Conservation (phyloP, 2,329 filamentous ascomycete species). For the Leptographium lundbergii region DNA sequence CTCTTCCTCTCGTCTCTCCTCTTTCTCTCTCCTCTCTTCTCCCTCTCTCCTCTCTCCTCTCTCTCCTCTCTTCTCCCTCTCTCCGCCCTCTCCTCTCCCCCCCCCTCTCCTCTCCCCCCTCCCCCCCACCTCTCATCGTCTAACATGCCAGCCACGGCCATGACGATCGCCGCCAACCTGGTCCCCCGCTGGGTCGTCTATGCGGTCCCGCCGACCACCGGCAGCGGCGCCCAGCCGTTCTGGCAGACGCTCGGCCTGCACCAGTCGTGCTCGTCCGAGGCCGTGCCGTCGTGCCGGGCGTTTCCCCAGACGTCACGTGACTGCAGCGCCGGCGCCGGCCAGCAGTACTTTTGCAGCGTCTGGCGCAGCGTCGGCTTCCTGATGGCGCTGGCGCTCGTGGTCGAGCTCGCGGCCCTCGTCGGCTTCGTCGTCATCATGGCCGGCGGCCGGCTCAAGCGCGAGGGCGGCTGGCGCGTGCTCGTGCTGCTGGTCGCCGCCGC, state of each 20-base stretch:
- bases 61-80: neutral
- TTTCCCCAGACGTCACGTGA: constrained; percentile 55
- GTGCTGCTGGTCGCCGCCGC: constrained; percentile 52
- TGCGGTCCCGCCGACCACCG: constrained; percentile 28
- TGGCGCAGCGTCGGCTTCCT: constrained; percentile 84
- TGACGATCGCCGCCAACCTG: constrained; percentile 58
- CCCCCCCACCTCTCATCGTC: neutral
- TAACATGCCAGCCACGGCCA: constrained; percentile 44
- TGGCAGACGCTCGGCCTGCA: constrained; percentile 65
- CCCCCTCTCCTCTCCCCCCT: neutral
- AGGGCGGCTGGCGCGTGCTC: constrained; percentile 71
- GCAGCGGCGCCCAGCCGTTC: constrained; percentile 31
- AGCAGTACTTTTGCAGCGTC: constrained; percentile 67
- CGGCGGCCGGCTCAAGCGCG: constrained; percentile 68
- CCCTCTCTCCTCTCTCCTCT: neutral
- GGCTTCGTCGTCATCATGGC: constrained; percentile 64
- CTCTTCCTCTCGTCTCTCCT: neutral
- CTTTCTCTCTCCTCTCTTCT: neutral
- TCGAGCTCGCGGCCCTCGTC: constrained; percentile 70
- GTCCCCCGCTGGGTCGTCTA: constrained; percentile 62
- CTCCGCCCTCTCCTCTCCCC: neutral
- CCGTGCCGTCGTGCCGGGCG: constrained; percentile 44
- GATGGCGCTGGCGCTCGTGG: constrained; percentile 70
- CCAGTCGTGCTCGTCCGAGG: constrained; percentile 61
- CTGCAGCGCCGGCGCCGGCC: constrained; percentile 47